Percentiles rank a stretch among this genome's conserved stretches.
Conservation (phyloP, 345 rosid genomes). For the Eucalyptus melliodora region DNA sequence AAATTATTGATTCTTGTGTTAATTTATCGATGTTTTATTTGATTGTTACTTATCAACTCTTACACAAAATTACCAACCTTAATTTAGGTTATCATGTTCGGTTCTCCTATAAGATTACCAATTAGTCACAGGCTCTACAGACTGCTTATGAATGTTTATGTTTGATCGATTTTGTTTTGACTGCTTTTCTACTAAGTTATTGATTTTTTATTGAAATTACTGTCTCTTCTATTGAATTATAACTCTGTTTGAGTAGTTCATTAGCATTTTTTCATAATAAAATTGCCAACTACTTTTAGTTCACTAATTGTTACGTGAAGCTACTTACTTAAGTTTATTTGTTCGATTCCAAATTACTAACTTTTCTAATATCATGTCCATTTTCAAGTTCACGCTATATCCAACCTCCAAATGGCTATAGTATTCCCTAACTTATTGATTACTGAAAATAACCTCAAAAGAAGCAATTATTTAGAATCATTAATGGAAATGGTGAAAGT, state of each 20-base stretch:
- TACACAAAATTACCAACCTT: not conserved
- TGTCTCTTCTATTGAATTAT: too few species aligned
- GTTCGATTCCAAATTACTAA: not conserved
- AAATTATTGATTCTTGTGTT: not conserved
- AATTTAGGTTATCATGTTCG: not conserved
- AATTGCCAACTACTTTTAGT: not conserved
- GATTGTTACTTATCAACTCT: not conserved
- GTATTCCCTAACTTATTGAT: too few species aligned
- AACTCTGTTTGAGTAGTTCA: not conserved
- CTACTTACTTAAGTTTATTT: not conserved
- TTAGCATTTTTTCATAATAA: not conserved
- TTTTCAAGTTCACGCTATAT: not conserved
- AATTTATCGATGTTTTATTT: not conserved
- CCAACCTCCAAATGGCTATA: not conserved
- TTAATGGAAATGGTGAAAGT: not conserved
- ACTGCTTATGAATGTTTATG: not conserved
- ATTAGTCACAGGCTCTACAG: not conserved
- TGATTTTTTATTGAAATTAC: not conserved
- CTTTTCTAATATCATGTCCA: not conserved
- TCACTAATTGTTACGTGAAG: not conserved
- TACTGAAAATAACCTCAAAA: not conserved
- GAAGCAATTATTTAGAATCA: not conserved
- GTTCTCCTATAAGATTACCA: not conserved
- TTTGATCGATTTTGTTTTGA: not conserved
- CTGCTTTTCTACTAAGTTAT: not conserved